Percentiles rank a stretch among this genome's conserved stretches.
Conservation (phyloP, 768 basidiomycete genomes). For the Cytidiella melzeri region DNA sequence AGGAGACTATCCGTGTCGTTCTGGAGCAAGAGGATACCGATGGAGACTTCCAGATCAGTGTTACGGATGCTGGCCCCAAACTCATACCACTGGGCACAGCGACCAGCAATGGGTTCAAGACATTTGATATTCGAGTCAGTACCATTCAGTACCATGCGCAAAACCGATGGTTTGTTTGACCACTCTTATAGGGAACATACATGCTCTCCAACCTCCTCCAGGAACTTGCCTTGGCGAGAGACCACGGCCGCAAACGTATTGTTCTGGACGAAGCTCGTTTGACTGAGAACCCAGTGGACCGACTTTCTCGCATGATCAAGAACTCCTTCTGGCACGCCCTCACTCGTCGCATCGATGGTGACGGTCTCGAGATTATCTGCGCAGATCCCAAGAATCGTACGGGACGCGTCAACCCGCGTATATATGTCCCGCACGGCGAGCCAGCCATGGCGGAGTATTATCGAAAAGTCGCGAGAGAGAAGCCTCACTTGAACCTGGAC, state of each 20-base stretch:
- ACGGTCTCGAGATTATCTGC: conserved; percentile 94
- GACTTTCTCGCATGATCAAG: conserved; percentile 94
- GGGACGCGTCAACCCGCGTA: conserved; percentile 81
- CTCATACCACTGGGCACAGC: conserved; percentile 94
- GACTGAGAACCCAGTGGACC: conserved; percentile 95
- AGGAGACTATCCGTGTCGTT: conserved; percentile 94
- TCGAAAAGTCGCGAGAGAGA: conserved; percentile 79
- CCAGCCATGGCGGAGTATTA: conserved; percentile 96
- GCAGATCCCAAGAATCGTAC: conserved; percentile 98
- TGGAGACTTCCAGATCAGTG: conserved; percentile 92
- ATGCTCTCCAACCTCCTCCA: conserved; percentile 99
- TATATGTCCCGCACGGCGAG: conserved; percentile 93
- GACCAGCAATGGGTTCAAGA: conserved; percentile 96
- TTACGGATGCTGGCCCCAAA: conserved; percentile 96
- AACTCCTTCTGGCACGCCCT: conserved; percentile 98
- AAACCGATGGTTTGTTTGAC: too few relatives aligned
- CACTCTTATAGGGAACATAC: conserved; percentile 78
- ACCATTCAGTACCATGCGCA: neutral
- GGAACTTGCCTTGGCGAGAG: conserved; percentile 93
- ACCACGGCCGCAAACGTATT: conserved; percentile 92
- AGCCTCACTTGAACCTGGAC: conserved; percentile 90
- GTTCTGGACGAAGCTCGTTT: conserved; percentile 98
- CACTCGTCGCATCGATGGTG: conserved; percentile 94
- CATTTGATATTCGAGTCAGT: conserved; percentile 87
- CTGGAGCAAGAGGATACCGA: conserved; percentile 98